phyloP scores from a whole-genome alignment of 805 yeast species.

The Deakozyma indianensis region DNA sequence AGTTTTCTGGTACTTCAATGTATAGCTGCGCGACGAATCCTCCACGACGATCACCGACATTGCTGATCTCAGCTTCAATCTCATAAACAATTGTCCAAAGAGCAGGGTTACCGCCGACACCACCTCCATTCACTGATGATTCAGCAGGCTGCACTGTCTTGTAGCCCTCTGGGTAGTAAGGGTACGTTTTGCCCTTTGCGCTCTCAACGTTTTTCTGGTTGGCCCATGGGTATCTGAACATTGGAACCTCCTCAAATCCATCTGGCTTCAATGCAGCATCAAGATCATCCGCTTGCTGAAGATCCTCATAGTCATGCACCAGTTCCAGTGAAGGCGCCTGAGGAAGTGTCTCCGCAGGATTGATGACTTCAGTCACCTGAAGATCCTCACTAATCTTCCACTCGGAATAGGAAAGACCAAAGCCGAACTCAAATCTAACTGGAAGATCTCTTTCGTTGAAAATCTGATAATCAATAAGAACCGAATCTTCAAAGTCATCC shows the following conservation, averaged over 20 bases:
- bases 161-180: slow-evolving; percentile 25
- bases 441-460: slow-evolving; percentile 41
- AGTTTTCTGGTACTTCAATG: slow-evolving; percentile 30
- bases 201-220: neutral
- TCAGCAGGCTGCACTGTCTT: slow-evolving; percentile 18
- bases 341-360: neutral
- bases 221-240: slow-evolving; percentile 14
- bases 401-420: slow-evolving; percentile 41
- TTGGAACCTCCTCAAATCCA: slow-evolving; percentile 18
- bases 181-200: slow-evolving; percentile 9
- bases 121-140: slow-evolving; percentile 27
- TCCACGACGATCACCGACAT: neutral
- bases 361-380: slow-evolving; percentile 26
- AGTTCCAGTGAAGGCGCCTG: neutral
- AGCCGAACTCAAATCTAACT: slow-evolving; percentile 51
- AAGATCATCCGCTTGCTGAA: neutral
- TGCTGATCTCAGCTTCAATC: slow-evolving; percentile 24
- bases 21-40: slow-evolving; percentile 34
- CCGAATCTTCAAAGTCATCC: slow-evolving; percentile 26
- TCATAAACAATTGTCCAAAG: slow-evolving; percentile 39
- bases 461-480: slow-evolving; percentile 40
- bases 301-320: neutral
- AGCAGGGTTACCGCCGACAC: slow-evolving; percentile 45
- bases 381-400: slow-evolving; percentile 21
- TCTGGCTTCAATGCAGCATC: slow-evolving; percentile 14